A percentile compares a stretch with the other conserved stretches of the same genome.
Conservation (phyloP, 2,329 filamentous ascomycete species). For the Coniochaeta prunicola region DNA sequence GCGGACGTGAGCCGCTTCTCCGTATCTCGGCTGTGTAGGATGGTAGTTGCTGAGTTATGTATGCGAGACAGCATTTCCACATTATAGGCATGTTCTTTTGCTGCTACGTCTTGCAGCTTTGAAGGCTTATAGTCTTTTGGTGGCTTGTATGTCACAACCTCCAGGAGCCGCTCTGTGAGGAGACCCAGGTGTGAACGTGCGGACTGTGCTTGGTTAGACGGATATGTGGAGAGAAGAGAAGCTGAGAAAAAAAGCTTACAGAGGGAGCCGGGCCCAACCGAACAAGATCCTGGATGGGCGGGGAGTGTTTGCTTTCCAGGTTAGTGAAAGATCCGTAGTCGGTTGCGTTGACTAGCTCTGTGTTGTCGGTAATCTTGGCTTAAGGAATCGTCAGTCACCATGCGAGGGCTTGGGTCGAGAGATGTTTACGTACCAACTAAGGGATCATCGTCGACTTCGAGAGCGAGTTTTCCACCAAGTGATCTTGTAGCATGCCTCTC, state of each 20-base stretch:
- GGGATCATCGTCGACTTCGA: constrained; percentile 31
- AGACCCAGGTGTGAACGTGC: constrained; percentile 40
- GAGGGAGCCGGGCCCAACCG: constrained; percentile 44
- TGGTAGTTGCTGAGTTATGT: constrained; percentile 31
- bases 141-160: constrained; percentile 39
- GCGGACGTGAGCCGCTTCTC: constrained; percentile 27
- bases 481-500: constrained; percentile 38
- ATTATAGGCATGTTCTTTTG: constrained; percentile 36
- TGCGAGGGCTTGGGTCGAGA: not conserved
- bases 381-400: constrained; percentile 1
- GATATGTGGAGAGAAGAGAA: not conserved
- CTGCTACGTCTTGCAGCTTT: constrained; percentile 27
- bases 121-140: constrained; percentile 42
- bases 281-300: constrained; percentile 35
- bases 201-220: constrained; percentile 29
- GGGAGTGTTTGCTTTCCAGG: constrained; percentile 29
- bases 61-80: constrained; percentile 33
- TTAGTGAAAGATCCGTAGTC: constrained; percentile 47
- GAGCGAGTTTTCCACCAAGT: constrained; percentile 29
- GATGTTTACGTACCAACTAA: constrained; percentile 36
- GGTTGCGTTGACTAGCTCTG: constrained; percentile 32
- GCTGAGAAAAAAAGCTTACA: constrained; percentile 24
- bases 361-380: constrained; percentile 35
- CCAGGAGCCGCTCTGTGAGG: constrained; percentile 43
- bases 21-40: constrained; percentile 22